These are phyloP conservation scores for Stephania japonica DNA, from an alignment of 164 flowering plant species.

Conservation along the genomic window DNA sequence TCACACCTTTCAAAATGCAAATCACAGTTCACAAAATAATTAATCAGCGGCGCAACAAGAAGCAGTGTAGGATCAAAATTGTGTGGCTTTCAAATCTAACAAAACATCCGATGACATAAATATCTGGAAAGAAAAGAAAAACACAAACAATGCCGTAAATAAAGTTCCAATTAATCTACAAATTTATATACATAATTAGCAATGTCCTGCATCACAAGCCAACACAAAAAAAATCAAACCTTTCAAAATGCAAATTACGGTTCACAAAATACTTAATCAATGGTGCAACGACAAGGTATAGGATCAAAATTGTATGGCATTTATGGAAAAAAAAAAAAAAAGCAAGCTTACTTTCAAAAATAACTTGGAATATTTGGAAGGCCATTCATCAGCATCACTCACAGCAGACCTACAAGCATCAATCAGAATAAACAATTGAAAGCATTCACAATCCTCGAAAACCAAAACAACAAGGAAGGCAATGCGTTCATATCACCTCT, in stretches of 20 bases:
- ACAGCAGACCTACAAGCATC: slow-evolving; percentile 65
- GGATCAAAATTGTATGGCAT: background rate
- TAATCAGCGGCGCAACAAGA: background rate
- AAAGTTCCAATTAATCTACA: no score
- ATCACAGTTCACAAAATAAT: background rate
- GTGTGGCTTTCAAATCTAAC: no score
- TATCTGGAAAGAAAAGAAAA: background rate
- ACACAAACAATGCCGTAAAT: no score
- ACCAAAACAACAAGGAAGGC: background rate
- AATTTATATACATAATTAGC: no score
- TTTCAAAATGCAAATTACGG: background rate
- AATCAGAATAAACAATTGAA: slow-evolving; percentile 2
- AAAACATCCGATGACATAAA: no score
- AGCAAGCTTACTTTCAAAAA: slow-evolving; percentile 64
- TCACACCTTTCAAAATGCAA: background rate
- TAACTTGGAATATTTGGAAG: slow-evolving; percentile 93
- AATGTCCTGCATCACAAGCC: background rate
- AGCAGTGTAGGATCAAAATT: background rate
- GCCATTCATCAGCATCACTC: slow-evolving; percentile 94
- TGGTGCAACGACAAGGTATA: background rate
- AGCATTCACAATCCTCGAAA: background rate
- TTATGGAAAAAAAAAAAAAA: no score
- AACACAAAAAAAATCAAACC: background rate
- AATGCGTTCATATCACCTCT: slow-evolving; percentile 41
- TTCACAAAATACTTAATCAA: background rate